These are phyloP conservation scores for Aristolochia contorta DNA, from an alignment of 164 flowering plant genomes.

Conservation along the genomic window DNA sequence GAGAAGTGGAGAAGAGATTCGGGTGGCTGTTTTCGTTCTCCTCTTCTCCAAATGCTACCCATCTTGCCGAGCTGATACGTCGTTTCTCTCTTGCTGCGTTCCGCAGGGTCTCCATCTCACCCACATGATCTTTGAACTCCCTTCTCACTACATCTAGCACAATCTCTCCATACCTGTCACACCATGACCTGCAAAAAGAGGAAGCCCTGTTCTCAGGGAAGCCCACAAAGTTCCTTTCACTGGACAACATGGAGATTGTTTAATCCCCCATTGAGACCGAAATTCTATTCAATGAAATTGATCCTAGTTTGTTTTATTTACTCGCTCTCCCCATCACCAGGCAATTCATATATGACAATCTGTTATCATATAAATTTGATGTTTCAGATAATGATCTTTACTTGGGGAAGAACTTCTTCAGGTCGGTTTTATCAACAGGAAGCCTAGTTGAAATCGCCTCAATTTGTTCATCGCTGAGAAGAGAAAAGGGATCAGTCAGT, in stretches of 20 bases:
- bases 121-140: slow-evolving; percentile 77
- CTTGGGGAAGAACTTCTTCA: slow-evolving; percentile 75
- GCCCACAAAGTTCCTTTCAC: background rate
- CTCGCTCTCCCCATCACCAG: too few species aligned
- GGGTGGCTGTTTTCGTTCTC: slow-evolving; percentile 53
- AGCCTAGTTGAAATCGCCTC: slow-evolving; percentile 74
- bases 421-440: slow-evolving; percentile 71
- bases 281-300: too few species aligned
- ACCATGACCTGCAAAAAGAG: slow-evolving; percentile 44
- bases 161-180: slow-evolving; percentile 65
- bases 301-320: too few species aligned
- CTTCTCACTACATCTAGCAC: slow-evolving; percentile 76
- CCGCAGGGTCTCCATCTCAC: slow-evolving; percentile 47
- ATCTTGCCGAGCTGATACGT: slow-evolving; percentile 21
- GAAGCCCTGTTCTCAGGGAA: background rate
- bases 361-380: too few species aligned
- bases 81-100: slow-evolving; percentile 30
- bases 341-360: too few species aligned
- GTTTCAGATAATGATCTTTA: slow-evolving; percentile 13
- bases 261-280: too few species aligned
- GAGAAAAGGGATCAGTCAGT: background rate
- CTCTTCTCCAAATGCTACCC: slow-evolving; percentile 61
- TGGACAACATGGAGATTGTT: too few species aligned
- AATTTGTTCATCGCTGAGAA: slow-evolving; percentile 58
- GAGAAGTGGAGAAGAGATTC: slow-evolving; percentile 30